Conservation (phyloP, 129 eudicot species). For the Ambrosia trifida region DNA sequence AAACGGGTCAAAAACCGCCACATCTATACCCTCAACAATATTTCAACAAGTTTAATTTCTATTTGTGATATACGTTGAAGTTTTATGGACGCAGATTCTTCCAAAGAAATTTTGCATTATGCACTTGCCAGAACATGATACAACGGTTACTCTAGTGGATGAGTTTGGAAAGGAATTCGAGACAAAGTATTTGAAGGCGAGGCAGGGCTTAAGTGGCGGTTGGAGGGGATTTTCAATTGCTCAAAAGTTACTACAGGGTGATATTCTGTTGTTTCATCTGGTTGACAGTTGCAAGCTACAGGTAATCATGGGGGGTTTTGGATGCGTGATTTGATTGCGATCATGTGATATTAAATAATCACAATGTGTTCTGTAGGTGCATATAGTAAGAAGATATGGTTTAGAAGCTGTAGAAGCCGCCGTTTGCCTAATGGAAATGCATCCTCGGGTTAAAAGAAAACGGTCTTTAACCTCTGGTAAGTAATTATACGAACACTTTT, state of each 20-base stretch:
- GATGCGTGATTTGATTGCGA: not conserved
- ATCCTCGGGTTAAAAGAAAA: constrained; percentile 25
- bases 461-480: constrained; percentile 11
- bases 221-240: constrained; percentile 21
- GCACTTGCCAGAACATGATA: constrained; percentile 22
- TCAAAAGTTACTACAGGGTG: constrained; percentile 20
- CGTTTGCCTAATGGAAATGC: constrained; percentile 19
- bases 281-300: constrained; percentile 24
- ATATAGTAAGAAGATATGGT: constrained; percentile 26
- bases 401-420: constrained; percentile 24
- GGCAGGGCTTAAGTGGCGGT: constrained; percentile 24
- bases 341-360: not conserved
- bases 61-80: not conserved
- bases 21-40: not conserved
- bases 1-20: not conserved
- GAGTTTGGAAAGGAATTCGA: constrained; percentile 24
- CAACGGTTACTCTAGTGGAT: constrained; percentile 20
- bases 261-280: constrained; percentile 16
- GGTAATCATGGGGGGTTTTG: not conserved
- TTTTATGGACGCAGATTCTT: constrained; percentile 15
- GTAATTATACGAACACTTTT: not conserved
- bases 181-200: constrained; percentile 16
- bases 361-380: constrained; percentile 12
- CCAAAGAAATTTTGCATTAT: constrained; percentile 17
- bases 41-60: not conserved